Evolutionary conservation across 768 basidiomycete genomes (phyloP), one percentile per base, ranked within the genome.

Genomic region (Russula sp.): DNA sequence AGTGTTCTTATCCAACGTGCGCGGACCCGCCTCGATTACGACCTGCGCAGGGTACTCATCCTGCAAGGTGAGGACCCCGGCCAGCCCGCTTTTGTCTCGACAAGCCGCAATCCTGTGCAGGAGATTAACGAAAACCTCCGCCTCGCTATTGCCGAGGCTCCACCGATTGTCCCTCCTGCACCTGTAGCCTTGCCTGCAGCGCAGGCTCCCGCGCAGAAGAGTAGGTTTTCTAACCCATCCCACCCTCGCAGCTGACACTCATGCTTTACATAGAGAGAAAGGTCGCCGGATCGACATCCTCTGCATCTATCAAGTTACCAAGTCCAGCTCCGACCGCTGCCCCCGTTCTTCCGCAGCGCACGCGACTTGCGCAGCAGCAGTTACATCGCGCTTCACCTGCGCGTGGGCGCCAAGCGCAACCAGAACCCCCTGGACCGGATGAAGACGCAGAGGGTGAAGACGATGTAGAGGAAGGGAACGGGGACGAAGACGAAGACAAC

Each of bases 401-500:
- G 20, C 65, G 62, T 37, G 65, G 53, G 13, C 60, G 53, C 22
- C 63, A 56, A 45, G 39, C 20, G n/a, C 52, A 32, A 60, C 52
- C 39, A 16, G 55, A 53, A 66, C 52, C 65, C 16, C 52, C 58
- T 13, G 61, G 60, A 14, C 64, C 66, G 11, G 73, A 75, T 60
- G 74, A 74, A 48, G 74, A 75, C 50, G 74, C 71, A 2, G 74
- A 75, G 61, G 74, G 74, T 34, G 74, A 75, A 50, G 75, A 75
- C 16, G 74, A 73, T 37, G 66, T 71, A 18, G 73, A 73, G 31
- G 74, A 75, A 9, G 75, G 65, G 1, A 78, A 77, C n/a, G 77
- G 73, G 1, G 79, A 78, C 34, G 81, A 76, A 47, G 77, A 74
- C 16, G 83, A 79, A n/a, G 81, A 79, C 55, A 79, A 74, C 1